These are phyloP conservation scores for Chalciporus pseudorubinellus DNA, from an alignment of 768 basidiomycete genomes.

Conservation along the genomic window DNA sequence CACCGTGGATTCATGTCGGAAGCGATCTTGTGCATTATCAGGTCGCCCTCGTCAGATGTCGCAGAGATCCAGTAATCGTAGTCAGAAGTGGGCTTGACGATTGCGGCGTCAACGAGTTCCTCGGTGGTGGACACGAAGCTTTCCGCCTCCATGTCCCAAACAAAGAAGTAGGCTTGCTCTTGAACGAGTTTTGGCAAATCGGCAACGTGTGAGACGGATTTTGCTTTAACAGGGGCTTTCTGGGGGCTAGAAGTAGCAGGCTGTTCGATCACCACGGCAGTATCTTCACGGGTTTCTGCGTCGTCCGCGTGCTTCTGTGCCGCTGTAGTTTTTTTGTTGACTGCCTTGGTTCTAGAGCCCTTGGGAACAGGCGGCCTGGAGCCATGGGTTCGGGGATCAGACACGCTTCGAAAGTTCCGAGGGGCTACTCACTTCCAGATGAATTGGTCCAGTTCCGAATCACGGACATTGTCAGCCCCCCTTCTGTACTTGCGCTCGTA, in stretches of 20 bases:
- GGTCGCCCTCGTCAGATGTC: constrained; percentile 44
- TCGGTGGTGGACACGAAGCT: constrained; percentile 47
- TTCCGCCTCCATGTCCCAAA: constrained; percentile 53
- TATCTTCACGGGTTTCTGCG: constrained; percentile 2
- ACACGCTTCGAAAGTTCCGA: neutral
- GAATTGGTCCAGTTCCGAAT: constrained; percentile 74
- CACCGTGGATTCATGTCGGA: constrained; percentile 72
- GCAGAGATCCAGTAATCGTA: constrained; percentile 64
- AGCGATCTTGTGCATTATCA: constrained; percentile 61
- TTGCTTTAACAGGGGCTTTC: constrained; percentile 14
- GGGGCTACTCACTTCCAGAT: constrained; percentile 69
- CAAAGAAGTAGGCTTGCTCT: constrained; percentile 55
- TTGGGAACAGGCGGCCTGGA: constrained; percentile 25
- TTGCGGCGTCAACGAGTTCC: constrained; percentile 51
- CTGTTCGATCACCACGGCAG: constrained; percentile 8
- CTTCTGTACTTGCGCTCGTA: constrained; percentile 87
- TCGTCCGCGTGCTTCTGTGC: constrained; percentile 8
- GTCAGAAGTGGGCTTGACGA: constrained; percentile 44
- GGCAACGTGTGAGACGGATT: constrained; percentile 16
- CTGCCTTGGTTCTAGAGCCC: constrained; percentile 14
- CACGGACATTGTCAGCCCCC: constrained; percentile 64
- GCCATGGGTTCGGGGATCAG: neutral
- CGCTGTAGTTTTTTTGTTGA: constrained; percentile 13
- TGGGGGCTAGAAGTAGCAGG: constrained; percentile 12
- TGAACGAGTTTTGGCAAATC: constrained; percentile 31